Evolutionary conservation across 2,329 filamentous ascomycete genomes (phyloP), one percentile per base, ranked within the genome.

Genomic region (Fusarium haematococcum): DNA sequence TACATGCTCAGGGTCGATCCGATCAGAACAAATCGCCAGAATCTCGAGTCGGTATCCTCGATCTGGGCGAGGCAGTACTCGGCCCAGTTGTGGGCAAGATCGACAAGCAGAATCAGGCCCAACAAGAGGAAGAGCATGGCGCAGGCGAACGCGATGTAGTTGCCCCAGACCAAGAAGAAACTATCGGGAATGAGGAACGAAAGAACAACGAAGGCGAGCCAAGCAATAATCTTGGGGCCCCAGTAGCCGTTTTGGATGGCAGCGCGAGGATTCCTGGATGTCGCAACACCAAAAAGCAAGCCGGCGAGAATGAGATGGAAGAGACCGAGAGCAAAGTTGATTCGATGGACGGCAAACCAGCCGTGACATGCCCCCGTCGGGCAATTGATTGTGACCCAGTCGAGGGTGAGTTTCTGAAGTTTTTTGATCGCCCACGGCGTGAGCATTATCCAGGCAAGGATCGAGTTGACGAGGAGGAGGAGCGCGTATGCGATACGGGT

Each of bases 351-450:
- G 8, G 97, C 97, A 57, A 98, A 92, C 91, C 97, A 99, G 77
- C 97, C 97, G 81, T 97, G 94, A 82, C 97, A 99, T 80, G 96
- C 90, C 77, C 96, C 94, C 59, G 94, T 95, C 32, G 94, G 92
- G 82, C 97, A 99, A 80, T 93, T 93, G 80, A 99, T 97, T 79
- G 95, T 95, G 86, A 99, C 95, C 81, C 98, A 98, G 84, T 98
- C 95, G 75, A 99, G 89, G 14, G 95, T 97, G 64, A 98, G 88
- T 75, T 97, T 91, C 84, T 98, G 92, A 7, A 99, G 88, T 83
- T 98, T 98, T 80, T 98, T 94, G 81, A 99, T 94, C 37, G 97
- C 97, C 97, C 97, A 99, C 63, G 95, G 94, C 25, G 97, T 99
- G 85, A 99, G 95, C 95, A 98, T 98, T 78, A 99, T 94, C 97